Percentiles rank a stretch among this genome's conserved stretches.
Evolutionary conservation across 768 basidiomycete genomes (phyloP).

Genomic region (Lentinula edodes): DNA sequence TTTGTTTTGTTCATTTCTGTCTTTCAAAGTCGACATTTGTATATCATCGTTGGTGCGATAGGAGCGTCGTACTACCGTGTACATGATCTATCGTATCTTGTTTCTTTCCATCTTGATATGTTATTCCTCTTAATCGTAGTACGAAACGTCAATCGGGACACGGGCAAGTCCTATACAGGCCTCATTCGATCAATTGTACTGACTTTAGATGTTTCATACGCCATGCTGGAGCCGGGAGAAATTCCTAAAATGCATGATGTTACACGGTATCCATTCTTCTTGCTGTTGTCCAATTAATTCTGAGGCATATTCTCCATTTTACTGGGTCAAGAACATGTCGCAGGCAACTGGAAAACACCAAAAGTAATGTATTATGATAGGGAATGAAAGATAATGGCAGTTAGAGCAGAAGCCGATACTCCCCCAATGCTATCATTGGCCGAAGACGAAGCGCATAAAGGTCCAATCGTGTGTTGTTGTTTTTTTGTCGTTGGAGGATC

Average conservation of each 20-base stretch:
- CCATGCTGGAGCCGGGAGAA: conserved; percentile 76
- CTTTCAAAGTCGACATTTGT: too few species aligned
- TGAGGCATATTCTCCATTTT: conserved; percentile 41
- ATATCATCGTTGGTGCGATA: too few species aligned
- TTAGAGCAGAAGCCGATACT: conserved; percentile 73
- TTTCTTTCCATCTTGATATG: conserved; percentile 7
- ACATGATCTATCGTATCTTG: too few species aligned
- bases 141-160: conserved; percentile 55
- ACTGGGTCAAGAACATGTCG: conserved; percentile 82
- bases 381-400: conserved; percentile 58
- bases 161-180: conserved; percentile 71
- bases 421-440: conserved; percentile 53
- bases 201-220: conserved; percentile 79
- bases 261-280: conserved; percentile 47
- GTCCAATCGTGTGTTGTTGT: conserved; percentile 58
- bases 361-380: conserved; percentile 71
- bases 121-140: conserved; percentile 6
- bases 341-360: conserved; percentile 80
- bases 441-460: conserved; percentile 80
- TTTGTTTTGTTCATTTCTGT: too few species aligned
- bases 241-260: conserved; percentile 79
- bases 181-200: conserved; percentile 60
- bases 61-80: too few species aligned
- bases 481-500: background rate
- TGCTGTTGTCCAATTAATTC: conserved; percentile 4